These are phyloP conservation scores for Coemansia umbellata DNA, from an alignment of 192 early-diverging fungal genomes.

Conservation along the genomic window DNA sequence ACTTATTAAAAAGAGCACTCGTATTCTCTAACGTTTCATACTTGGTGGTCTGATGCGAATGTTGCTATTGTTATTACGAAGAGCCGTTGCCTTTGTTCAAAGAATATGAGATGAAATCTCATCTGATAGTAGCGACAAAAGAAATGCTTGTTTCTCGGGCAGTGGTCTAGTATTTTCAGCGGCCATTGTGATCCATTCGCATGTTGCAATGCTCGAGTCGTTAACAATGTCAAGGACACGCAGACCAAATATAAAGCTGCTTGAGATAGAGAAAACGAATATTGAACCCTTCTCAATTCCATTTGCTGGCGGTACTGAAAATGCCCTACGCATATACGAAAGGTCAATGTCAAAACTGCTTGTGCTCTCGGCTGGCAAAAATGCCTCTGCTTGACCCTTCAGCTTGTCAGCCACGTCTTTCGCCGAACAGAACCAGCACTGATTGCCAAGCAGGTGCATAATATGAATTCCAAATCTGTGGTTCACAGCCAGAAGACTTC, in stretches of 20 bases:
- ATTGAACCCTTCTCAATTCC: constrained; percentile 15
- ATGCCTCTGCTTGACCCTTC: background rate
- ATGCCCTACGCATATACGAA: constrained; percentile 4
- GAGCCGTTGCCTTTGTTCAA: no score
- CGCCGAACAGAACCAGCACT: background rate
- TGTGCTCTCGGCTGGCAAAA: background rate
- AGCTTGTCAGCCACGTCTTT: background rate
- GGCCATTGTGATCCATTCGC: background rate
- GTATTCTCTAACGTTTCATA: no score
- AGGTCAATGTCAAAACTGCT: constrained; percentile 1
- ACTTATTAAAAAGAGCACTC: no score
- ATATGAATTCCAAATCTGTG: constrained; percentile 36
- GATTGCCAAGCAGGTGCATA: constrained; percentile 20
- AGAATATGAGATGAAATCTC: background rate
- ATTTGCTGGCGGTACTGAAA: constrained; percentile 24
- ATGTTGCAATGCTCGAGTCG: background rate
- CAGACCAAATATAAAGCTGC: background rate
- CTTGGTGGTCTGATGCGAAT: no score
- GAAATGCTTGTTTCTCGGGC: background rate
- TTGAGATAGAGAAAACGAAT: constrained; percentile 1
- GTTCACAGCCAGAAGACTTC: constrained; percentile 11
- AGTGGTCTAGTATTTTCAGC: background rate
- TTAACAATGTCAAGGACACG: background rate
- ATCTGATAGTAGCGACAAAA: background rate
- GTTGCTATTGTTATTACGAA: no score